Base-by-base conservation (phyloP, 2,329 filamentous ascomycete genomes). In the Cytospora mali region DNA sequence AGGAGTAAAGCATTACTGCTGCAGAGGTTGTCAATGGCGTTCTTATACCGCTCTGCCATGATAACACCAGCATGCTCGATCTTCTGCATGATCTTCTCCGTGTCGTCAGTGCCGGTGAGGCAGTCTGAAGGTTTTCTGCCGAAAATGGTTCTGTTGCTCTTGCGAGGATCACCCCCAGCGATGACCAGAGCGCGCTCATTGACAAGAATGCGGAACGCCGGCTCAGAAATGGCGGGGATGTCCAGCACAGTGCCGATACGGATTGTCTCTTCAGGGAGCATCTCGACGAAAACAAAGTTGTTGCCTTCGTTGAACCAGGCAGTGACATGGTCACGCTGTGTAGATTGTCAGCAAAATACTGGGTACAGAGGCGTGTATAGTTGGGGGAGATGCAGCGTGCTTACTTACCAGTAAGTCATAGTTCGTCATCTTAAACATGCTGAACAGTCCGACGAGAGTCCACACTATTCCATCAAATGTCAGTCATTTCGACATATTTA, bases 381-480 rank as follows among this genome's bases (percentile, higher is more conserved):
- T 4, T 29, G 27, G 39, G 31, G 31, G 7, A 46, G 7, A 21
- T 46, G n/a, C 42, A 4, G n/a, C 2, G 7, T 23, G n/a, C 6
- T 11, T 18, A 71, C 77, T 70, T 66, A 80, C 80, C 23, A 86
- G 49, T 1, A 64, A 25, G 39, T 66, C 49, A n/a, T 59, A 57
- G 29, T 66, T 62, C 9, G 73, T 70, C 61, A 84, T 82, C 29
- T 86, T 83, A 56, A 89, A 81, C 46, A 86, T 78, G 64, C 84
- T 84, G 9, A 86, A 84, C 10, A 91, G 72, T 3, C 82, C 84
- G 35, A 85, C 83, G n/a, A 90, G 78, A 0, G 88, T 90, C 80
- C 86, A 91, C 42, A 89, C 58, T 60, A 9, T 9, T 14, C 2
- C 5, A 0, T 7, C 16, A 9, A 23, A 54, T 28, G 53, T 39